These are phyloP conservation scores for Daldinia sp. DNA, from an alignment of 2,329 filamentous ascomycete genomes.

Conservation along the genomic window DNA sequence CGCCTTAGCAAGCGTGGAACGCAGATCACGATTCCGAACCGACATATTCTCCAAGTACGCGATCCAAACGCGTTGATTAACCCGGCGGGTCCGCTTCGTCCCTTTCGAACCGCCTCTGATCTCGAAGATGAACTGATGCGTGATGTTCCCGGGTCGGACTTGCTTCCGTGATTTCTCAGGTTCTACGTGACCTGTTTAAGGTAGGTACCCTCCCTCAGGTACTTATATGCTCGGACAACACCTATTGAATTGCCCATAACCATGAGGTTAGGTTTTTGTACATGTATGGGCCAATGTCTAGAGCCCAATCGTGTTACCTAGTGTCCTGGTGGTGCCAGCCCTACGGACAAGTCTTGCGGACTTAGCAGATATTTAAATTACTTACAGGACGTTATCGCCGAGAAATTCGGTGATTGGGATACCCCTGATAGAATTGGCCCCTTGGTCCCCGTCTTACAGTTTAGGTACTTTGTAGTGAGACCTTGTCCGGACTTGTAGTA, in stretches of 20 bases:
- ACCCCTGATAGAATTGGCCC: neutral
- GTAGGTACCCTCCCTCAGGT: too few species aligned
- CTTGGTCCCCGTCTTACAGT: neutral
- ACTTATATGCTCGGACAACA: too few species aligned
- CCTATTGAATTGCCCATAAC: too few species aligned
- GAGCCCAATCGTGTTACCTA: neutral
- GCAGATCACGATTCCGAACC: constrained; percentile 2
- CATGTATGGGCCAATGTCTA: neutral
- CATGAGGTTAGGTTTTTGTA: too few species aligned
- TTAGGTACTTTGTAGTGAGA: neutral
- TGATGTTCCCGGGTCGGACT: too few species aligned
- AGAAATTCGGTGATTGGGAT: constrained; percentile 8
- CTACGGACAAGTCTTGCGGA: neutral
- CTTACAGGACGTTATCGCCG: constrained; percentile 5
- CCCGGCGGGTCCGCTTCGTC: neutral
- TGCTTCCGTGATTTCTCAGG: too few species aligned
- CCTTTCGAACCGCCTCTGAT: neutral
- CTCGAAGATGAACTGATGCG: neutral
- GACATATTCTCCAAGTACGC: neutral
- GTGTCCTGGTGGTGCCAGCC: constrained; percentile 3
- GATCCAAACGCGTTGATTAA: neutral
- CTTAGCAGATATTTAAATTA: constrained; percentile 4
- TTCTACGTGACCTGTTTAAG: too few species aligned
- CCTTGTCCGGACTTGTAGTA: neutral
- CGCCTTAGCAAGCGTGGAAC: neutral